phyloP scores from a whole-genome alignment of 768 basidiomycete species.

The Boletus tomentosulus region DNA sequence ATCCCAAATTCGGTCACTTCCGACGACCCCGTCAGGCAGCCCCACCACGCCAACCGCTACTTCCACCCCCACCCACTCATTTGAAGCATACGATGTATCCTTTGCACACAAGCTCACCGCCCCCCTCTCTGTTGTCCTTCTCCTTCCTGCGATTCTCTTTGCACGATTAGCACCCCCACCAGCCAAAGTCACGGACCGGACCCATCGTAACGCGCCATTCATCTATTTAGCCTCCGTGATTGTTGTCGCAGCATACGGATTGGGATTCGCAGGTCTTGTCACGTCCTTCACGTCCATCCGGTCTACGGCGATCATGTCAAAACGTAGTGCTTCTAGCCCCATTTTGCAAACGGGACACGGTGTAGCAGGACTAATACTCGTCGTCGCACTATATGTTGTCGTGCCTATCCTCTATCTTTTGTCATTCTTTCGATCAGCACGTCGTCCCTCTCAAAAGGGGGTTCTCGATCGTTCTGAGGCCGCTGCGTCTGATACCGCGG shows the following conservation, averaged over 20 bases:
- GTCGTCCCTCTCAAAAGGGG: slow-evolving; percentile 15
- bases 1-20: slow-evolving; percentile 27
- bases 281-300: slow-evolving; percentile 58
- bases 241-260: slow-evolving; percentile 47
- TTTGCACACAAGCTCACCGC: slow-evolving; percentile 44
- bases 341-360: slow-evolving; percentile 60
- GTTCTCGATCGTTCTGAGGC: slow-evolving; percentile 21
- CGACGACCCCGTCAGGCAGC: slow-evolving; percentile 20
- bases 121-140: slow-evolving; percentile 45
- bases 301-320: slow-evolving; percentile 24
- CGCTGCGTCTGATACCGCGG: slow-evolving; percentile 32
- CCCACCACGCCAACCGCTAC: slow-evolving; percentile 16
- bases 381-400: slow-evolving; percentile 54
- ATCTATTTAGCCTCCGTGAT: slow-evolving; percentile 38
- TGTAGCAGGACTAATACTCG: slow-evolving; percentile 60
- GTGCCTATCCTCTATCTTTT: slow-evolving; percentile 42
- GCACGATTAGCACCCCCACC: slow-evolving; percentile 41
- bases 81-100: slow-evolving; percentile 39
- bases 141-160: slow-evolving; percentile 40
- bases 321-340: slow-evolving; percentile 29
- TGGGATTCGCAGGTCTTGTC: slow-evolving; percentile 61
- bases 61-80: slow-evolving; percentile 13
- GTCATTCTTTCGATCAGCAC: slow-evolving; percentile 13
- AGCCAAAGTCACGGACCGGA: slow-evolving; percentile 17
- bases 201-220: slow-evolving; percentile 25